These are phyloP conservation scores for Mycena latifolia DNA, from an alignment of 768 basidiomycete genomes.

Conservation along the genomic window DNA sequence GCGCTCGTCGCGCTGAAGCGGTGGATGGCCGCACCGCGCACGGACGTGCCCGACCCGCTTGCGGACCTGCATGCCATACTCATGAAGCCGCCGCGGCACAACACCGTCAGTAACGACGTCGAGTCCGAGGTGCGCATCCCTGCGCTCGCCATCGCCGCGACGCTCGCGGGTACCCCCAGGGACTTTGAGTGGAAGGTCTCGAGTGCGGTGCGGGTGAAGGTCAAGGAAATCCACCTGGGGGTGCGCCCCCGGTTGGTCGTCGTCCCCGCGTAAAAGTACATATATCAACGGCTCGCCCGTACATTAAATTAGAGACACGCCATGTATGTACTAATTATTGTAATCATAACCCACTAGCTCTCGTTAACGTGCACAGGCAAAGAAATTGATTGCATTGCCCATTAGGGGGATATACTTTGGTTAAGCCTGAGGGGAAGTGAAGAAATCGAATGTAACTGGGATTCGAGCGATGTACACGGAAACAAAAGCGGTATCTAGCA, in stretches of 20 bases:
- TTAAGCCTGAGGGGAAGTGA: too few species aligned
- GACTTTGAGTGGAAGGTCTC: constrained; percentile 26
- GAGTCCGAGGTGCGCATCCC: constrained; percentile 40
- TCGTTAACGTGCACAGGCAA: too few species aligned
- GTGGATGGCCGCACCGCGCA: constrained; percentile 48
- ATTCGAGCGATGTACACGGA: too few species aligned
- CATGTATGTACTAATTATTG: constrained; percentile 5
- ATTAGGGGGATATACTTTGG: too few species aligned
- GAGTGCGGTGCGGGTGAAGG: constrained; percentile 38
- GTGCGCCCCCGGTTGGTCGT: constrained; percentile 35
- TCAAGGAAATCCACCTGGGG: constrained; percentile 45
- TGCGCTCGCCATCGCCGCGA: constrained; percentile 39
- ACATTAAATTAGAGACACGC: neutral
- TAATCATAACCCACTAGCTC: too few species aligned
- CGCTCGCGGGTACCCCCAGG: constrained; percentile 13
- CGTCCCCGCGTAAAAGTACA: neutral
- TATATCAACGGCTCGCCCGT: neutral
- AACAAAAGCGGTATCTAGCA: too few species aligned
- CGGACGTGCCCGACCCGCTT: constrained; percentile 40
- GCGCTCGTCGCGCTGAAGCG: constrained; percentile 51
- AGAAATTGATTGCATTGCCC: too few species aligned
- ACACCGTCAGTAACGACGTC: constrained; percentile 23
- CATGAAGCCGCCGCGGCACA: constrained; percentile 16
- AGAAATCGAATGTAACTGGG: too few species aligned
- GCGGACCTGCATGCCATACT: constrained; percentile 40